These are phyloP conservation scores for Yamagishiella unicocca DNA, from an alignment of 139 green algal genomes.

Conservation along the genomic window DNA sequence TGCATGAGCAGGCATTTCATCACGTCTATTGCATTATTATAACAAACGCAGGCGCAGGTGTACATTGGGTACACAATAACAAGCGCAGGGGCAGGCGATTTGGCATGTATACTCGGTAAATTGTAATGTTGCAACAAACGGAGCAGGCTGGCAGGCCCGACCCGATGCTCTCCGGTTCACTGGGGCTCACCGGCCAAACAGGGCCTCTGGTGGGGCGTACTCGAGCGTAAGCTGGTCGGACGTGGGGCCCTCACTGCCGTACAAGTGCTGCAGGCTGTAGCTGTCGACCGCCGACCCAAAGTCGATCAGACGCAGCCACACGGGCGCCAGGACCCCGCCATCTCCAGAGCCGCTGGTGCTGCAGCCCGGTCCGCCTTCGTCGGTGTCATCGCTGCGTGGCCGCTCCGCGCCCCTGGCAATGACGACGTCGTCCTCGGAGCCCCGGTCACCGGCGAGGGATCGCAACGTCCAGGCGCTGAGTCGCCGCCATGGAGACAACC, in stretches of 20 bases:
- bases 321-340: not conserved
- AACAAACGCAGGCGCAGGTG: too few species aligned
- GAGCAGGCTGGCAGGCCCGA: too few species aligned
- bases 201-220: slow-evolving; percentile 81
- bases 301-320: slow-evolving; percentile 80
- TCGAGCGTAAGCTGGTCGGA: slow-evolving; percentile 74
- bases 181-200: slow-evolving; percentile 63
- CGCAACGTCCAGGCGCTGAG: not conserved
- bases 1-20: too few species aligned
- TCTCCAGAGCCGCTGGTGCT: too few species aligned
- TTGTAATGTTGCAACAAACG: too few species aligned
- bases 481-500: not conserved
- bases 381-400: not conserved
- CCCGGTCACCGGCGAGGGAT: not conserved
- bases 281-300: slow-evolving; percentile 81
- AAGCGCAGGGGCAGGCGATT: too few species aligned
- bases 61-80: too few species aligned
- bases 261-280: slow-evolving; percentile 56
- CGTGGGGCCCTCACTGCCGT: slow-evolving; percentile 66
- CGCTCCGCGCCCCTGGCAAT: not conserved
- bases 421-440: not conserved
- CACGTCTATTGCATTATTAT: too few species aligned
- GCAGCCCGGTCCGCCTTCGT: not conserved
- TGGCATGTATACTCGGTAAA: too few species aligned
- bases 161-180: too few species aligned